Evolutionary conservation across 257 asterid genomes (phyloP).

Genomic region (Lycium ferocissimum): DNA sequence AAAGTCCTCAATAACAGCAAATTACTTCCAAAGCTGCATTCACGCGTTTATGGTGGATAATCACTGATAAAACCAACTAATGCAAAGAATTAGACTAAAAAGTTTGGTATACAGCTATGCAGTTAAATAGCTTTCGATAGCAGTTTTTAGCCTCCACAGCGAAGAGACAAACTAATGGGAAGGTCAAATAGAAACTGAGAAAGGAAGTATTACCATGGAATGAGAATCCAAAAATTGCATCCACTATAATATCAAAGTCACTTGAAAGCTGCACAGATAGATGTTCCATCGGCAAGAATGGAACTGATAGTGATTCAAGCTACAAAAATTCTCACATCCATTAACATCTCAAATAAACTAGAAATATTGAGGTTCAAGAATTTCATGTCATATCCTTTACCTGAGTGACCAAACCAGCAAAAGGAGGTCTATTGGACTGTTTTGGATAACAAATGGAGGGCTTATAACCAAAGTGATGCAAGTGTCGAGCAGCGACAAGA

Average conservation of each 20-base stretch:
- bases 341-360: conserved; percentile 39
- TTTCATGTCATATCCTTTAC: conserved; percentile 45
- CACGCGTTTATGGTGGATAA: not conserved
- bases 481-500: conserved; percentile 49
- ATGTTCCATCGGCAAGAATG: conserved; percentile 45
- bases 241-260: conserved; percentile 44
- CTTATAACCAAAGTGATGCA: conserved; percentile 47
- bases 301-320: conserved; percentile 83
- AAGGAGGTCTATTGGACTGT: conserved; percentile 37
- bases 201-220: conserved; percentile 42
- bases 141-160: not conserved
- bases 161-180: conserved; percentile 4
- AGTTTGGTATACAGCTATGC: not conserved
- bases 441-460: conserved; percentile 46
- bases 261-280: conserved; percentile 37
- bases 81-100: not conserved
- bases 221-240: conserved; percentile 51
- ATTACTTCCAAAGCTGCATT: not conserved
- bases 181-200: not conserved
- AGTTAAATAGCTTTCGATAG: not conserved
- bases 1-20: not conserved
- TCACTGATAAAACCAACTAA: not conserved
- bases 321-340: conserved; percentile 51
- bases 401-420: conserved; percentile 77
- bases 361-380: conserved; percentile 20